Base-by-base conservation (phyloP, 176 grass and related monocot genomes). In the Ensete glaucum region DNA sequence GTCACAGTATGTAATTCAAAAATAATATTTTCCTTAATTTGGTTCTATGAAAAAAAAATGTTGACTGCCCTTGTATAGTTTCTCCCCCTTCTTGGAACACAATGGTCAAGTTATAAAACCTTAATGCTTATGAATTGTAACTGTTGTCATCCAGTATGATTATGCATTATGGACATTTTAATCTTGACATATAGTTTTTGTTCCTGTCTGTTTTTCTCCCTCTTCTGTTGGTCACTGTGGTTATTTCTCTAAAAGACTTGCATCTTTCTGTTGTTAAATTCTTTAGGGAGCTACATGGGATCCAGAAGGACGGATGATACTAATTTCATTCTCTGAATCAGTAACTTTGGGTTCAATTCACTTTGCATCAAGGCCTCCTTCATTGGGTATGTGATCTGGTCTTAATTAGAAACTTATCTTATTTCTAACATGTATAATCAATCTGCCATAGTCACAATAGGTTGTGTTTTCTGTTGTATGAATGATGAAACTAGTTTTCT, bases 301-400 rank as follows among this genome's bases (percentile, higher is more conserved):
- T 34, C 94, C 94, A 63, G 88, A 97, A 87, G 94, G 90, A 7
- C 90, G 43, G 80, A 79, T 82, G 73, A 87, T 85, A 73, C 69
- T 97, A 53, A 82, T 97, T 59, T 91, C 90, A 20, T 97, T 97
- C 82, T 93, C 90, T 74, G 83, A 89, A 55, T 97, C 94, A 14
- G 87, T 80, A 11, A 97, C 85, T 74, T 73, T 97, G 53, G 94
- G 86, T 78, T 93, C 90, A 82, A 64, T 97, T 87, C 90, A 97
- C 75, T 91, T 97, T 79, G 79, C 90, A 83, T 87, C 94, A 73
- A 93, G 80, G 77, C 85, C 94, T 75, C 94, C 90, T 85, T 87
- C 90, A 52, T 74, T 97, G 80, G 90, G 94, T 97, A 90, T 82
- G 27, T 29, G 60, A 64, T 15, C 58, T 78, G 8, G 53, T 83